Evolutionary conservation across 176 grass and related monocot genomes (phyloP).

Genomic region (Ensete ventricosum): DNA sequence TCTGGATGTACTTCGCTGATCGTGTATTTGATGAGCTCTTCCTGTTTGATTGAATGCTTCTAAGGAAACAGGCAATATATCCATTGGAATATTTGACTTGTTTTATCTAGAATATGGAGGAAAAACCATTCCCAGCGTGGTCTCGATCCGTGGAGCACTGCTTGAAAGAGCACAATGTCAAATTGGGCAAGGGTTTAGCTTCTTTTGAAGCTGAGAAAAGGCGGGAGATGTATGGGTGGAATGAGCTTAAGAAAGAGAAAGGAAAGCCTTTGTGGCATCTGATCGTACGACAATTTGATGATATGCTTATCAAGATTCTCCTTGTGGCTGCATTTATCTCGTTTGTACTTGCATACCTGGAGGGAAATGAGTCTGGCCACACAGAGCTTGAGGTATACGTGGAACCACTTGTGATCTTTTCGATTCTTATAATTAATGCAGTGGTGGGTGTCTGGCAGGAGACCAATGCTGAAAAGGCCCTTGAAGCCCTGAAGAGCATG

Average conservation of each 20-base stretch:
- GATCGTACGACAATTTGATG: constrained; percentile 89
- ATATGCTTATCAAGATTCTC: constrained; percentile 92
- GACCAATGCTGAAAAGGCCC: constrained; percentile 96
- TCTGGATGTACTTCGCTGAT: neutral
- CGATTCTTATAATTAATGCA: constrained; percentile 95
- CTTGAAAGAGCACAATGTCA: constrained; percentile 62
- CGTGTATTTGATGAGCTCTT: neutral
- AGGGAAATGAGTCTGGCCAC: constrained; percentile 66
- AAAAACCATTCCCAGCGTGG: constrained; percentile 61
- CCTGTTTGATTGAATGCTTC: neutral
- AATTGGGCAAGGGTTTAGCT: constrained; percentile 50
- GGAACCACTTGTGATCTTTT: constrained; percentile 87
- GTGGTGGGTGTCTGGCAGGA: constrained; percentile 98
- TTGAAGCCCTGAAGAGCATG: constrained; percentile 96
- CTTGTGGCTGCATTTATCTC: constrained; percentile 81
- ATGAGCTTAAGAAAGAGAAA: constrained; percentile 87
- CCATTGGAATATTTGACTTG: neutral
- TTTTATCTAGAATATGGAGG: neutral
- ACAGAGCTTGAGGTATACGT: constrained; percentile 72
- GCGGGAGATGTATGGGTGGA: constrained; percentile 50
- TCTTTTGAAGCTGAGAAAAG: constrained; percentile 46
- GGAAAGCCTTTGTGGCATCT: constrained; percentile 75
- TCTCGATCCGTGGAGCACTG: constrained; percentile 60
- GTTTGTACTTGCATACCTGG: constrained; percentile 73
- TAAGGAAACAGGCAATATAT: neutral